A percentile compares a stretch with the other conserved stretches of the same genome.
Evolutionary conservation across 1,139 yeast species (phyloP).

Genomic region (Yamadazyma epiphylla): DNA sequence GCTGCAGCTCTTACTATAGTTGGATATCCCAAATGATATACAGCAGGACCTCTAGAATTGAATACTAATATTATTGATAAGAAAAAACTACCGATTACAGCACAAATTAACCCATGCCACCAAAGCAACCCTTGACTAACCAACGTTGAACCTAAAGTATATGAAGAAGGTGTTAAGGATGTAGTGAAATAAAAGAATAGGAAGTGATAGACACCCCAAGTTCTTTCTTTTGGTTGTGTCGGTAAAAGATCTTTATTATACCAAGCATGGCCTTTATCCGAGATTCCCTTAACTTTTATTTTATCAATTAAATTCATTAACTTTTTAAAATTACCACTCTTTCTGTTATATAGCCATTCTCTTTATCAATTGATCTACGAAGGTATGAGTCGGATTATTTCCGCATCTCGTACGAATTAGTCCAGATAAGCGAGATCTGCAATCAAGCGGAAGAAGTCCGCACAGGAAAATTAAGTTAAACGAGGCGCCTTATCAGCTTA

Average conservation of each 20-base stretch:
- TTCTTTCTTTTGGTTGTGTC: constrained; percentile 5
- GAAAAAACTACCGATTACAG: constrained; percentile 9
- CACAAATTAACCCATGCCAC: constrained; percentile 11
- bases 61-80: constrained; percentile 7
- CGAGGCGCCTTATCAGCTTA: no score
- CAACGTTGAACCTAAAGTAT: constrained; percentile 9
- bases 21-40: constrained; percentile 10
- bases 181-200: constrained; percentile 11
- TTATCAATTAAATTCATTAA: neutral
- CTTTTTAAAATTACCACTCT: no score
- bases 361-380: no score
- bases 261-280: constrained; percentile 7
- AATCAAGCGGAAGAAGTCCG: no score
- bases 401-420: no score
- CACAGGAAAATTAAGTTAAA: no score
- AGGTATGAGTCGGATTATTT: no score
- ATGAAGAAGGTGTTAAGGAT: constrained; percentile 9
- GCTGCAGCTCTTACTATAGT: constrained; percentile 9
- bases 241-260: constrained; percentile 11
- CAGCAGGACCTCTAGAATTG: constrained; percentile 10
- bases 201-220: constrained; percentile 8
- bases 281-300: constrained; percentile 5
- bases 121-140: constrained; percentile 8
- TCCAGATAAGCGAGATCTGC: no score
- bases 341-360: no score